These are phyloP conservation scores for Hygrophoropsis aurantiaca DNA, from an alignment of 768 basidiomycete genomes.

Conservation along the genomic window DNA sequence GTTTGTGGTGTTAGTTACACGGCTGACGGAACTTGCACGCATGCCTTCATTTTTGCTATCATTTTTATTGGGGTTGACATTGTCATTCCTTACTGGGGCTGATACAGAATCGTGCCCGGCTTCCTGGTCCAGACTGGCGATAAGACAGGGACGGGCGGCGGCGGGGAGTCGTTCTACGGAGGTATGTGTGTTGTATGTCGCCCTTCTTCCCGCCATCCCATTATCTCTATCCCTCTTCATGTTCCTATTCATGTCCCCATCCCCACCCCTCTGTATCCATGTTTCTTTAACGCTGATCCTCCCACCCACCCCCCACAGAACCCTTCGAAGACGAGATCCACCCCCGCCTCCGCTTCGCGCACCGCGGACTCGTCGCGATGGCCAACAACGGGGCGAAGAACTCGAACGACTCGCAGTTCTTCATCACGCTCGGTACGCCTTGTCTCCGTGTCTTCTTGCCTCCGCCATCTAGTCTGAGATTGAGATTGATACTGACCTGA, in stretches of 20 bases:
- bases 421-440: conserved; percentile 92
- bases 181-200: conserved; percentile 41
- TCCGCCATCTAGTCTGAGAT: background rate
- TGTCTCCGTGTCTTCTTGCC: conserved; percentile 13
- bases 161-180: conserved; percentile 95
- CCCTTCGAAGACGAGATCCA: conserved; percentile 95
- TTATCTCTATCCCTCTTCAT: background rate
- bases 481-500: too few relatives aligned
- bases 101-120: conserved; percentile 83
- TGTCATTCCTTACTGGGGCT: too few relatives aligned
- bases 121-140: conserved; percentile 97
- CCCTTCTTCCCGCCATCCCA: background rate
- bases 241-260: too few relatives aligned
- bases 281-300: too few relatives aligned
- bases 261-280: too few relatives aligned
- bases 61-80: too few relatives aligned
- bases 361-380: conserved; percentile 93
- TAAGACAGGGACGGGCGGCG: conserved; percentile 83
- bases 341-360: conserved; percentile 82
- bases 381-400: conserved; percentile 87
- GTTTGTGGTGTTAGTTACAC: too few relatives aligned
- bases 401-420: conserved; percentile 93
- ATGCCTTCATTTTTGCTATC: too few relatives aligned
- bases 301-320: too few relatives aligned
- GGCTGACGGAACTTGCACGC: too few relatives aligned